phyloP scores from a whole-genome alignment of 164 flowering plant species.

The Akebia trifoliata region DNA sequence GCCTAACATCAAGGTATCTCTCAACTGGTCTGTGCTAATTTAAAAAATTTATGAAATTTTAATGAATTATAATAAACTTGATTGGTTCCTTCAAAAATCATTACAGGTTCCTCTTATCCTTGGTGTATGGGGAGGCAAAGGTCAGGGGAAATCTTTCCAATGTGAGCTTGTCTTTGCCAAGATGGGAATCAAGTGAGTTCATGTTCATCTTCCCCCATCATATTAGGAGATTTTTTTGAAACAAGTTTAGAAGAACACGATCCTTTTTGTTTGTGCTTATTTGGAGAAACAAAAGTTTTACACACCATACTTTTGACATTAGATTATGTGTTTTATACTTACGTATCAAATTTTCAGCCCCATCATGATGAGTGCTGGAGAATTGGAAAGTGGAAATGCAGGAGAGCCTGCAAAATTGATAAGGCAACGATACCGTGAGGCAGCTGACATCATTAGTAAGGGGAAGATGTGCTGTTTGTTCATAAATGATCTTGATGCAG shows the following conservation, averaged over 20 bases:
- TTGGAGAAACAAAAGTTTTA: neutral
- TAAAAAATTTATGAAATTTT: neutral
- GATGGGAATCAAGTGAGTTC: slow-evolving; percentile 43
- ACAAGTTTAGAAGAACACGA: neutral
- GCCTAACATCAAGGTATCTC: slow-evolving; percentile 51
- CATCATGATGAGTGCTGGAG: slow-evolving; percentile 53
- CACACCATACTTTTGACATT: neutral
- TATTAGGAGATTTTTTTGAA: neutral
- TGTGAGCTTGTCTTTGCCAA: slow-evolving; percentile 58
- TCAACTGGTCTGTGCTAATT: neutral
- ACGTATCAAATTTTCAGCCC: slow-evolving; percentile 25
- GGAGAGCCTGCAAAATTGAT: slow-evolving; percentile 47
- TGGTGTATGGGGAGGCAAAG: slow-evolving; percentile 67
- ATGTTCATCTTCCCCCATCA: neutral
- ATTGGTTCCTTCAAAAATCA: neutral
- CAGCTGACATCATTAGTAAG: slow-evolving; percentile 40
- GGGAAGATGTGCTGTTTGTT: slow-evolving; percentile 49
- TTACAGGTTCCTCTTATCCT: slow-evolving; percentile 54
- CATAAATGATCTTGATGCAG: slow-evolving; percentile 53
- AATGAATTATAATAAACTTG: neutral
- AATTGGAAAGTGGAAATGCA: slow-evolving; percentile 47
- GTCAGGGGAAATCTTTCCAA: slow-evolving; percentile 66
- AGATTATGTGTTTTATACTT: neutral
- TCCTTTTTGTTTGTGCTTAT: neutral
- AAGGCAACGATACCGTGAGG: slow-evolving; percentile 50